phyloP scores from a whole-genome alignment of 1,284 basidiomycete species.

The Fomitopsis pinicola region DNA sequence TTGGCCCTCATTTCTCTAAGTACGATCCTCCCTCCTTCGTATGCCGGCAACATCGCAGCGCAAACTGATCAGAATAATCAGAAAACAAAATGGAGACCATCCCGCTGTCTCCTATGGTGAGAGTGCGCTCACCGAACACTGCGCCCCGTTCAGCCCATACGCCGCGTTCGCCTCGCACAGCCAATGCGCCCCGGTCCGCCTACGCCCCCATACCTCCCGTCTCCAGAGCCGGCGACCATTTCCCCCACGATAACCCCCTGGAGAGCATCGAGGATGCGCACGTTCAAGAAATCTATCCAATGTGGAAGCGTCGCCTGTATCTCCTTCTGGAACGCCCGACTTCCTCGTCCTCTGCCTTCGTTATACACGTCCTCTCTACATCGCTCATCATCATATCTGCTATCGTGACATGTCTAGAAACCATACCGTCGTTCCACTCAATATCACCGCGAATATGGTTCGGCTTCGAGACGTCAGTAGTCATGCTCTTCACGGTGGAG shows the following conservation, averaged over 20 bases:
- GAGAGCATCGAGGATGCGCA: slow-evolving; percentile 18
- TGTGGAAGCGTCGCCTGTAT: slow-evolving; percentile 55
- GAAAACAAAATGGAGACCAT: not conserved
- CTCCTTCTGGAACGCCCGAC: slow-evolving; percentile 66
- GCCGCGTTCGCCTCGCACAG: not conserved
- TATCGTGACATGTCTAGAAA: slow-evolving; percentile 80
- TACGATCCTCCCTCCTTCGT: too few relatives aligned
- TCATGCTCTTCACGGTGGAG: slow-evolving; percentile 81
- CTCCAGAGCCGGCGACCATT: slow-evolving; percentile 10
- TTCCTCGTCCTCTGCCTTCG: slow-evolving; percentile 61
- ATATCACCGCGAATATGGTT: slow-evolving; percentile 74
- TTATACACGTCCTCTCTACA: slow-evolving; percentile 60
- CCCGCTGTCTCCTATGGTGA: not conserved
- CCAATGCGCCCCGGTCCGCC: not conserved
- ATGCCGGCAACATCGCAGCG: too few relatives aligned
- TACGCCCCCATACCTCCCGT: not conserved
- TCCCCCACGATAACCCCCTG: slow-evolving; percentile 17
- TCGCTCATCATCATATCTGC: slow-evolving; percentile 67
- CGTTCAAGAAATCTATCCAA: slow-evolving; percentile 34
- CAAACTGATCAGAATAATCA: too few relatives aligned
- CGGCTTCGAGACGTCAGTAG: slow-evolving; percentile 73
- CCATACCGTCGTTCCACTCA: slow-evolving; percentile 76
- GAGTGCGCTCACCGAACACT: not conserved
- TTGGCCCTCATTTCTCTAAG: too few relatives aligned
- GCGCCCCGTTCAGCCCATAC: not conserved